Evolutionary conservation across 1,284 basidiomycete genomes (phyloP).

Genomic region (Ganoderma resinaceum): DNA sequence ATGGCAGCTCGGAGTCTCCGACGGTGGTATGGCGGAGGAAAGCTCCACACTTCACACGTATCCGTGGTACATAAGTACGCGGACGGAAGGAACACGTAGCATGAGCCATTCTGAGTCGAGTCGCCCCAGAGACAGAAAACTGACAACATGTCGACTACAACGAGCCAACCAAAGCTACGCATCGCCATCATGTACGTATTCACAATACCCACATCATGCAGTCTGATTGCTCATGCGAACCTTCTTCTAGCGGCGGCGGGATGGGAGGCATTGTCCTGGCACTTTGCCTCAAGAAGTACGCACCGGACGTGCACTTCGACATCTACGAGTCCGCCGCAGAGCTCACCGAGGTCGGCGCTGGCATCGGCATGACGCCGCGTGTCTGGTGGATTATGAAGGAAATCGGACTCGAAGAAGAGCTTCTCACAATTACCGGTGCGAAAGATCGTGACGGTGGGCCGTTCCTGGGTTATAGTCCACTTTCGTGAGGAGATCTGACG

Average conservation of each 20-base stretch:
- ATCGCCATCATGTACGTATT: not conserved
- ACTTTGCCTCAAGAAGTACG: slow-evolving; percentile 42
- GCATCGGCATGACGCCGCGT: slow-evolving; percentile 41
- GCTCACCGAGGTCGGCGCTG: slow-evolving; percentile 51
- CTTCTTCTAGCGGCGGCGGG: slow-evolving; percentile 44
- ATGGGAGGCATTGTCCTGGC: slow-evolving; percentile 46
- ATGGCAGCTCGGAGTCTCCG: too few species aligned
- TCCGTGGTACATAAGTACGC: too few species aligned
- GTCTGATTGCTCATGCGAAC: not conserved
- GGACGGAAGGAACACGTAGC: too few species aligned
- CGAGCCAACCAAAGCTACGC: not conserved
- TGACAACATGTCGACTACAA: not conserved
- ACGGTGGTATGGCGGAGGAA: too few species aligned
- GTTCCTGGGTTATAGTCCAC: not conserved
- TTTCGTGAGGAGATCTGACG: not conserved
- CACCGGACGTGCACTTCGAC: slow-evolving; percentile 46
- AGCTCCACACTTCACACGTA: too few species aligned
- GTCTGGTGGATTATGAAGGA: slow-evolving; percentile 31
- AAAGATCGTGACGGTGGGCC: not conserved
- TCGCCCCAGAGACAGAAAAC: not conserved
- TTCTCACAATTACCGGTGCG: slow-evolving; percentile 12
- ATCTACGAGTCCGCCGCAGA: slow-evolving; percentile 48
- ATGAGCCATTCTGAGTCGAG: too few species aligned
- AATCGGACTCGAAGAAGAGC: slow-evolving; percentile 33
- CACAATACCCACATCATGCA: not conserved